A percentile compares a stretch with the other conserved stretches of the same genome.
These are phyloP conservation scores for Celoporthe dispersa DNA, from an alignment of 2,329 filamentous ascomycete species.

Conservation along the genomic window DNA sequence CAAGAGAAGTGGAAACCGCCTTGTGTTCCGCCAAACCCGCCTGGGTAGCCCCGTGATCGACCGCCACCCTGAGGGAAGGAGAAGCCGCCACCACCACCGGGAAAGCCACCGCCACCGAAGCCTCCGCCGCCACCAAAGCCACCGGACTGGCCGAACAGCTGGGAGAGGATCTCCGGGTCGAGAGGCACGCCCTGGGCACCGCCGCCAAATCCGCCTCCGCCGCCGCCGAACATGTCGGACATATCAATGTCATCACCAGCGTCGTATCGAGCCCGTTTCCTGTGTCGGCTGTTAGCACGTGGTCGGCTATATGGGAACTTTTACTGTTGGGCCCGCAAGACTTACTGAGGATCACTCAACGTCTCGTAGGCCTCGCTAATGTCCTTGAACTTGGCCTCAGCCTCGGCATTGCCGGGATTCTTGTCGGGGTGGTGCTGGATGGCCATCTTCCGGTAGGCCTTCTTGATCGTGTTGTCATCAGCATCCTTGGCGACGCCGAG, in stretches of 20 bases:
- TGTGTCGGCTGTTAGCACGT: not conserved
- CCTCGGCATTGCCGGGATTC: constrained; percentile 84
- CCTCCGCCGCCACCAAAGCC: constrained; percentile 57
- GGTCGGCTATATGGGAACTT: not conserved
- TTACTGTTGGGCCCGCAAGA: constrained; percentile 35
- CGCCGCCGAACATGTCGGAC: constrained; percentile 77
- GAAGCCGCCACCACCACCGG: constrained; percentile 58
- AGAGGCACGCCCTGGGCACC: constrained; percentile 61
- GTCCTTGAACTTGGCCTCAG: constrained; percentile 95
- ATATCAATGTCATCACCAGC: constrained; percentile 91
- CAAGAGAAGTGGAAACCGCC: constrained; percentile 50
- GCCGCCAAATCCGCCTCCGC: constrained; percentile 63
- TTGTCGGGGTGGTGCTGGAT: constrained; percentile 97
- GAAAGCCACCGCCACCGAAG: constrained; percentile 56
- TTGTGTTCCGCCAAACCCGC: constrained; percentile 23
- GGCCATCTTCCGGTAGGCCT: constrained; percentile 93
- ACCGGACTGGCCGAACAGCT: constrained; percentile 76
- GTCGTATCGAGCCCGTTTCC: constrained; percentile 88
- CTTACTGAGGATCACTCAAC: constrained; percentile 89
- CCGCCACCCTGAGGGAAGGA: constrained; percentile 53
- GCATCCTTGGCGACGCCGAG: constrained; percentile 86
- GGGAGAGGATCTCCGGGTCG: constrained; percentile 78
- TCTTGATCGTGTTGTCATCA: constrained; percentile 85
- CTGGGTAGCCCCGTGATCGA: constrained; percentile 46
- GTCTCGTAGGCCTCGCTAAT: constrained; percentile 97